Evolutionary conservation across 2,329 filamentous ascomycete genomes (phyloP).

Genomic region (Coniochaeta ligniaria): DNA sequence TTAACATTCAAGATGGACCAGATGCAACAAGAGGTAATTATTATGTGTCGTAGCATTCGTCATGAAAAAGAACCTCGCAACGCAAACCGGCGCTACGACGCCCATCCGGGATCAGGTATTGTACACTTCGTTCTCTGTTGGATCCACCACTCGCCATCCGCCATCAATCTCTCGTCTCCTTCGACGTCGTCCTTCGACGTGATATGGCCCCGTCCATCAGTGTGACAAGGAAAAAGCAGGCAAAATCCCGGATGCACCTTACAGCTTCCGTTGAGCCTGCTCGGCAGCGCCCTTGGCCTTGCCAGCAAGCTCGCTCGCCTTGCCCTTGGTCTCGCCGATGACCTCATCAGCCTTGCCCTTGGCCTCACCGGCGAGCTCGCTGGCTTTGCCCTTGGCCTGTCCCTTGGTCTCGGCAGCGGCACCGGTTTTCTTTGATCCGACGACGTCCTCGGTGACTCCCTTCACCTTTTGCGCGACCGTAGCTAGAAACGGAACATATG

Average conservation of each 20-base stretch:
- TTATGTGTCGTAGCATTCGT: neutral
- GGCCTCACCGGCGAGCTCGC: constrained; percentile 10
- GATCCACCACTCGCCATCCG: neutral
- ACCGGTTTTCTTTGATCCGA: constrained; percentile 38
- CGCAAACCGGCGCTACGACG: neutral
- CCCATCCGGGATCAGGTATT: neutral
- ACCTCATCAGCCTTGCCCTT: constrained; percentile 32
- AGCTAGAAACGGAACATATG: constrained; percentile 11
- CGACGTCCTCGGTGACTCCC: constrained; percentile 12
- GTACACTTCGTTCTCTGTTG: neutral
- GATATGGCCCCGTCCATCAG: neutral
- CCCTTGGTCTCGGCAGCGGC: constrained; percentile 25
- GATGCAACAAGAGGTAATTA: neutral
- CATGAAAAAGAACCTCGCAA: neutral
- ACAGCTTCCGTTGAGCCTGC: constrained; percentile 24
- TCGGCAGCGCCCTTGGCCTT: constrained; percentile 36
- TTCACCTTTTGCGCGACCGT: constrained; percentile 5
- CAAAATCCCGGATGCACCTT: constrained; percentile 2
- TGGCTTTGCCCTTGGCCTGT: constrained; percentile 28
- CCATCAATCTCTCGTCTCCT: neutral
- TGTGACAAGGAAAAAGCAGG: neutral
- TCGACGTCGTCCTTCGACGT: neutral
- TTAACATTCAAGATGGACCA: neutral
- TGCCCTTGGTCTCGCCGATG: constrained; percentile 24
- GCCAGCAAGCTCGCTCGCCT: constrained; percentile 26